Evolutionary conservation across 345 rosid species (phyloP).

Genomic region (Kernera saxatilis): DNA sequence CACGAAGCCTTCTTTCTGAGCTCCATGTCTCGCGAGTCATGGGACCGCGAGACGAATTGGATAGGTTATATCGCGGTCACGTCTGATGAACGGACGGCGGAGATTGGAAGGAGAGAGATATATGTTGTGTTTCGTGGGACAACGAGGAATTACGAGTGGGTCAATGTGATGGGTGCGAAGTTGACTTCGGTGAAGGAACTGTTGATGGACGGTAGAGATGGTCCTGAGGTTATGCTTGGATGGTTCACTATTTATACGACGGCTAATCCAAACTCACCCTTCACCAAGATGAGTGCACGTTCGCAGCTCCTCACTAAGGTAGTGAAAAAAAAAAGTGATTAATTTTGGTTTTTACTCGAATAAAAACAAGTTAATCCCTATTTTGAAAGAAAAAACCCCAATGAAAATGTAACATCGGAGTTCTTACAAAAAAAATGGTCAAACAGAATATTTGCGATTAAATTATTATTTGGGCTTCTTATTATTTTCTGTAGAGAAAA

Average conservation of each 20-base stretch:
- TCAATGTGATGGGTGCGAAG: conserved; percentile 56
- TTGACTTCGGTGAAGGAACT: conserved; percentile 35
- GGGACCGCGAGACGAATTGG: conserved; percentile 97
- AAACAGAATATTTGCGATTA: neutral
- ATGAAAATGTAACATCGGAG: neutral
- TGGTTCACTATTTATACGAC: conserved; percentile 74
- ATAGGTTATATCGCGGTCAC: conserved; percentile 73
- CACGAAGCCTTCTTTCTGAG: conserved; percentile 59
- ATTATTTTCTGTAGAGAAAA: neutral
- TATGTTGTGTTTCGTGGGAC: conserved; percentile 78
- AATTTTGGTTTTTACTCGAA: neutral
- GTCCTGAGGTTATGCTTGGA: conserved; percentile 74
- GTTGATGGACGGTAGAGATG: conserved; percentile 20
- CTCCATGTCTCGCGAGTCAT: conserved; percentile 63
- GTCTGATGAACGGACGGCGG: conserved; percentile 41
- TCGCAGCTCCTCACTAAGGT: conserved; percentile 45
- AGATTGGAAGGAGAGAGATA: conserved; percentile 67
- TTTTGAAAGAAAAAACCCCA: neutral
- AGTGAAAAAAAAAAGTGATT: neutral
- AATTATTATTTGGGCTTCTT: no score
- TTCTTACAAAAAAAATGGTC: neutral
- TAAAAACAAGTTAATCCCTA: neutral
- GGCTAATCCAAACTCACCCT: conserved; percentile 47
- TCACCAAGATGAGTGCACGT: conserved; percentile 56
- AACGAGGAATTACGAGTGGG: conserved; percentile 77